Evolutionary conservation across 1,284 basidiomycete genomes (phyloP).

Genomic region (Cutaneotrichosporon curvatum): DNA sequence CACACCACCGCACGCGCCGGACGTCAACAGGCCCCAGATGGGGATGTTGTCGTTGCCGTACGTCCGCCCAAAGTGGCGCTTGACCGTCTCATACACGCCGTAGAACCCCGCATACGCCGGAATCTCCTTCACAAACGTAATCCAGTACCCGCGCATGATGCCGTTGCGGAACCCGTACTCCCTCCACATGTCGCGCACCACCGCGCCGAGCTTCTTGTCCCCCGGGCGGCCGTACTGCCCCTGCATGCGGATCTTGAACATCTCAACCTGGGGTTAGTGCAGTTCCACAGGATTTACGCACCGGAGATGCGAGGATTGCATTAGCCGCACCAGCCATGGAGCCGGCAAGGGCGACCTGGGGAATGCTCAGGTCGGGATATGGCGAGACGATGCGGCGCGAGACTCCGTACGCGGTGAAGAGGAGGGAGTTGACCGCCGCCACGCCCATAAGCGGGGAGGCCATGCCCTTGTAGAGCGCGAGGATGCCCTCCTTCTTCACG

Average conservation of each 20-base stretch:
- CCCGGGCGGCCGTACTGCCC: conserved; percentile 54
- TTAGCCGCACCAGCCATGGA: conserved; percentile 86
- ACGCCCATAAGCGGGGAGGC: conserved; percentile 81
- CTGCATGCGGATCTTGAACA: conserved; percentile 84
- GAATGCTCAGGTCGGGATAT: conserved; percentile 69
- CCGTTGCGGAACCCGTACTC: conserved; percentile 77
- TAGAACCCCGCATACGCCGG: conserved; percentile 85
- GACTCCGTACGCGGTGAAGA: conserved; percentile 81
- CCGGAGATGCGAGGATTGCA: conserved; percentile 78
- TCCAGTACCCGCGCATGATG: conserved; percentile 94
- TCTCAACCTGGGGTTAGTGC: conserved; percentile 42
- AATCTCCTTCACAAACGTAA: conserved; percentile 87
- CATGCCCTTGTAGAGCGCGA: conserved; percentile 84
- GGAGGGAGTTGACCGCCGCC: conserved; percentile 88
- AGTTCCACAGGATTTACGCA: conserved; percentile 37
- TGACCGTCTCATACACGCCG: conserved; percentile 76
- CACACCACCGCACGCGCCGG: conserved; percentile 82
- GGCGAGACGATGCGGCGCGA: conserved; percentile 80
- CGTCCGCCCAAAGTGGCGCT: conserved; percentile 58
- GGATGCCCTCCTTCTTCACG: conserved; percentile 74
- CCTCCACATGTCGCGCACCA: conserved; percentile 74
- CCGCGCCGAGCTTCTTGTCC: conserved; percentile 66
- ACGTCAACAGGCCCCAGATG: conserved; percentile 78
- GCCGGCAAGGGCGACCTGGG: conserved; percentile 75
- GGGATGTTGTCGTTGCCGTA: conserved; percentile 55